phyloP scores from a whole-genome alignment of 306 rosid species.

The Prunus davidiana region DNA sequence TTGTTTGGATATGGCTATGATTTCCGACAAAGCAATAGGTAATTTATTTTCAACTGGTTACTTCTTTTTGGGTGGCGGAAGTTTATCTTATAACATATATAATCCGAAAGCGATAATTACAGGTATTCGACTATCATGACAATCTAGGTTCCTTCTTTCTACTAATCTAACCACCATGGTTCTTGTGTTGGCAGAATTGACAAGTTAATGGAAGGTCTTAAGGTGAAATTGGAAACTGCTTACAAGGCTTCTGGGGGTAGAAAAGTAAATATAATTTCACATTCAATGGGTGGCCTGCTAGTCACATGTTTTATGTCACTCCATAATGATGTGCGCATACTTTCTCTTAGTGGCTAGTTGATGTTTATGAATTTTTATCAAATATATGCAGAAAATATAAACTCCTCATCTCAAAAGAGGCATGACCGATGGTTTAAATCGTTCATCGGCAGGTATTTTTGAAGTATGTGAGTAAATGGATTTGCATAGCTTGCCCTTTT shows the following conservation, averaged over 20 bases:
- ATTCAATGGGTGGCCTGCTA: constrained; percentile 93
- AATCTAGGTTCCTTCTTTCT: constrained; percentile 9
- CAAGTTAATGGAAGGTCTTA: constrained; percentile 70
- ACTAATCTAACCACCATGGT: constrained; percentile 8
- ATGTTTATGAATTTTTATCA: constrained; percentile 10
- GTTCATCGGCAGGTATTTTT: constrained; percentile 62
- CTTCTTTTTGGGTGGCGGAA: neutral
- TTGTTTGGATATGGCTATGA: constrained; percentile 95
- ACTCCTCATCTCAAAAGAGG: neutral
- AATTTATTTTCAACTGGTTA: constrained; percentile 7
- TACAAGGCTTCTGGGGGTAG: constrained; percentile 88
- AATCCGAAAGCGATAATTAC: neutral
- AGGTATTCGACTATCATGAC: neutral
- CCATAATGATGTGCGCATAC: constrained; percentile 60
- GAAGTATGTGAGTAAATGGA: constrained; percentile 89
- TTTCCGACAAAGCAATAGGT: constrained; percentile 95
- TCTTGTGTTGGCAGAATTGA: constrained; percentile 54
- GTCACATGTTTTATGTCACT: constrained; percentile 70
- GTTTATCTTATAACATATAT: neutral
- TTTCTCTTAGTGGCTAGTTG: constrained; percentile 27
- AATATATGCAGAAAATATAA: constrained; percentile 16
- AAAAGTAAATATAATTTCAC: constrained; percentile 79
- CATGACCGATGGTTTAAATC: constrained; percentile 25
- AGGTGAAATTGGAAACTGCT: constrained; percentile 71
- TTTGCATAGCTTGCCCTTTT: constrained; percentile 86